These are phyloP conservation scores for Ophiocordyceps unilateralis DNA, from an alignment of 2,329 filamentous ascomycete species.

Conservation along the genomic window DNA sequence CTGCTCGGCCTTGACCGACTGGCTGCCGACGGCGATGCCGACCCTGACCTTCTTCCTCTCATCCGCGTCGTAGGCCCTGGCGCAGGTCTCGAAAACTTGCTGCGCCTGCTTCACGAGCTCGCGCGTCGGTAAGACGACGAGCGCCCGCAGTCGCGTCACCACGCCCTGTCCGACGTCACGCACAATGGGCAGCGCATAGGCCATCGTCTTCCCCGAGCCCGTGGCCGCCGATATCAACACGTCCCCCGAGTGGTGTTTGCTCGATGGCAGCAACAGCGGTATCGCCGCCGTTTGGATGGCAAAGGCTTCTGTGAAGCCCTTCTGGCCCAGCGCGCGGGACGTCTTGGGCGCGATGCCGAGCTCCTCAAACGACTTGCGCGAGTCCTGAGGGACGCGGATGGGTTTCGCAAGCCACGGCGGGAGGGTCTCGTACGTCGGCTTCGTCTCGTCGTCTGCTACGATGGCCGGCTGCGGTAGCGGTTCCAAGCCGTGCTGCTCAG, in stretches of 20 bases:
- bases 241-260: constrained; percentile 50
- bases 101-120: constrained; percentile 80
- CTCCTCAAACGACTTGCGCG: constrained; percentile 40
- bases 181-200: constrained; percentile 76
- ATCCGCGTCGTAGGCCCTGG: constrained; percentile 37
- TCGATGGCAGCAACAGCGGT: constrained; percentile 56
- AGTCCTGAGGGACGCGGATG: constrained; percentile 45
- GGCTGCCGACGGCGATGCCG: constrained; percentile 68
- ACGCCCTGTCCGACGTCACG: constrained; percentile 50
- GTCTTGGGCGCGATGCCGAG: constrained; percentile 46
- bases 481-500: constrained; percentile 51
- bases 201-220: constrained; percentile 86
- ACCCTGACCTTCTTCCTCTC: constrained; percentile 54
- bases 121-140: constrained; percentile 81
- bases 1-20: constrained; percentile 52
- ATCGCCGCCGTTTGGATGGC: constrained; percentile 37
- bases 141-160: constrained; percentile 52
- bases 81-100: constrained; percentile 59
- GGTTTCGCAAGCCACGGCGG: constrained; percentile 69
- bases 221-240: constrained; percentile 84
- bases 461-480: constrained; percentile 66
- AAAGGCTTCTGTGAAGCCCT: constrained; percentile 27
- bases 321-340: constrained; percentile 44
- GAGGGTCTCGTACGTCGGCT: constrained; percentile 58
- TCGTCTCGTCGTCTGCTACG: constrained; percentile 35